A percentile compares a stretch with the other conserved stretches of the same genome.
Evolutionary conservation across 306 rosid genomes (phyloP).

Genomic region (Cyclanthera cordifolia): DNA sequence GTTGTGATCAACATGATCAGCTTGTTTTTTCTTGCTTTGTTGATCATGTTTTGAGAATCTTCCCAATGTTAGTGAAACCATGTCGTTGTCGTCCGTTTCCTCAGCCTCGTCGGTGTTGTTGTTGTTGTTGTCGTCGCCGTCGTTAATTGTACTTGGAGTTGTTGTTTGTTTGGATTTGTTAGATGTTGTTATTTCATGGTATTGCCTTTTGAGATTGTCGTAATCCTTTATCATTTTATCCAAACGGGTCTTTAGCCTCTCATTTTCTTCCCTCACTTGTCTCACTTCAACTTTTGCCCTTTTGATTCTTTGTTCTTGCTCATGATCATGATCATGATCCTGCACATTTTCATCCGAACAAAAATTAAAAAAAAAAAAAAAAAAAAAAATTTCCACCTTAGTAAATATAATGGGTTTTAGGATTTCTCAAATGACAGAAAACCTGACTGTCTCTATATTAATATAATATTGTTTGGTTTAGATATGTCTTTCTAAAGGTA

Average conservation of each 20-base stretch:
- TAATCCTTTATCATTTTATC: slow-evolving; percentile 54
- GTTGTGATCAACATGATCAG: slow-evolving; percentile 16
- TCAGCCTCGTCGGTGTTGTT: slow-evolving; percentile 20
- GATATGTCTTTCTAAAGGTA: too few species aligned
- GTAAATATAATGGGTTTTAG: too few species aligned
- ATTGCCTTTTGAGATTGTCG: slow-evolving; percentile 49
- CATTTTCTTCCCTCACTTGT: slow-evolving; percentile 61
- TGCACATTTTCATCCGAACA: neutral
- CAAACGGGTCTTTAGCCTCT: slow-evolving; percentile 50
- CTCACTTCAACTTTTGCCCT: slow-evolving; percentile 54
- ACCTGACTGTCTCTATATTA: too few species aligned
- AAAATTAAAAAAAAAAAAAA: too few species aligned
- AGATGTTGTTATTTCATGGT: slow-evolving; percentile 23
- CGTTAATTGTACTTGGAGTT: neutral
- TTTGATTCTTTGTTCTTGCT: slow-evolving; percentile 39
- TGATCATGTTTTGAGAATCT: slow-evolving; percentile 27
- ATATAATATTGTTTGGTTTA: too few species aligned
- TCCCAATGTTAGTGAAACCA: slow-evolving; percentile 72
- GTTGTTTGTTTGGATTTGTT: slow-evolving; percentile 19
- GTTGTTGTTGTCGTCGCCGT: too few species aligned
- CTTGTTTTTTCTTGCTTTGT: slow-evolving; percentile 21
- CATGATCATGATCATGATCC: slow-evolving; percentile 18
- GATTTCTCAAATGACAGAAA: too few species aligned
- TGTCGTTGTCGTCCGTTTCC: slow-evolving; percentile 44
- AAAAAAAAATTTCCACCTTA: too few species aligned